Base-by-base conservation (phyloP, 495 filamentous ascomycete species). In the Penicillium egyptiacum region DNA sequence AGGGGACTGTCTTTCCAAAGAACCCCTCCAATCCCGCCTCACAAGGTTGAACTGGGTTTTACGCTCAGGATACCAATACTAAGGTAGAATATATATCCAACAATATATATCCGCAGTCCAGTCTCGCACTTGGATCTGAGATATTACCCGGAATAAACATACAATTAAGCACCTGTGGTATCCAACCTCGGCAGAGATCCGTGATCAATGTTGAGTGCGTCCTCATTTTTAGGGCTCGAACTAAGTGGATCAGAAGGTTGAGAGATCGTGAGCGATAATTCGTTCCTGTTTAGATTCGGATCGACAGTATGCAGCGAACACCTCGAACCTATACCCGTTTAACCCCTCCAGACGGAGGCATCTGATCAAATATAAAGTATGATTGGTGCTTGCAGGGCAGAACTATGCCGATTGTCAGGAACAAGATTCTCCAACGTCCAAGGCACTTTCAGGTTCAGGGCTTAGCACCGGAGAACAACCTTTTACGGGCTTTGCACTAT, bases 201-300 rank as follows among this genome's bases (percentile, higher is more conserved):
- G 31, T 16, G 37, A 40, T 39, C 49, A 26, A 23, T 51, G 35
- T 51, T 16, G 33, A 16, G 20, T 43, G 25, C 17, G 39, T 53
- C 43, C 50, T 43, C 40, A 53, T 53, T 53, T 53, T 53, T 31
- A 53, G 50, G 50, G 26, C 37, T 31, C 25, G 50, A 39, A 4
- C 26, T 23, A 53, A 53, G 50, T 53, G 50, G 50, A 53, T 42
- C 50, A 43, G 23, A 28, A 23, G 25, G 39, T 23, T 53, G 39
- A 43, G 7, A 53, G 50, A 53, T 53, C 25, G 37, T 19, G 39
- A 41, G 10, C n/a, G 33, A 16, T 42, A 4, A 53, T 53, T 53
- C 35, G 50, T 20, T 16, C n/a, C 10, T 22, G 22, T 19, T 43
- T 41, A 43, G 39, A 53, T 53, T 53, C 17, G 17, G 50, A 53